These are phyloP conservation scores for Thelonectria rubi DNA, from an alignment of 2,329 filamentous ascomycete genomes.

Conservation along the genomic window DNA sequence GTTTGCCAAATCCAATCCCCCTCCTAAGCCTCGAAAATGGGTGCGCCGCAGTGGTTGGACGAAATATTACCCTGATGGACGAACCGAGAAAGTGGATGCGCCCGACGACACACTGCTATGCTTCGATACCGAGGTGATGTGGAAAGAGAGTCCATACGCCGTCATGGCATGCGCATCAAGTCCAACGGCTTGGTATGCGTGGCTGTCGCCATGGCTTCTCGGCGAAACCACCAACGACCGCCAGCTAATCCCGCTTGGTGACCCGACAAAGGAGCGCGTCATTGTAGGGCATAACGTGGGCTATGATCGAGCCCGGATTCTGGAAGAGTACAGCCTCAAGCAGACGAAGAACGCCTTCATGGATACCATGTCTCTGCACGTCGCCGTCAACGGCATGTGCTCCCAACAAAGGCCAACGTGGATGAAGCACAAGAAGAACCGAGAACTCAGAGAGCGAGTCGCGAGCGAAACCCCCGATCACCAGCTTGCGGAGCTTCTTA, in stretches of 20 bases:
- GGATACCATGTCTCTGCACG: constrained; percentile 98
- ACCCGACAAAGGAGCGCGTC: constrained; percentile 75
- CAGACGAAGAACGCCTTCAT: constrained; percentile 89
- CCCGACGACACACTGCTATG: constrained; percentile 85
- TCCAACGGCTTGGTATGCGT: constrained; percentile 93
- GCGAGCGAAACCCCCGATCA: constrained; percentile 74
- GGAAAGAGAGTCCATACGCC: constrained; percentile 89
- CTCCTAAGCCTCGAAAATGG: constrained; percentile 76
- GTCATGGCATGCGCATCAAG: constrained; percentile 97
- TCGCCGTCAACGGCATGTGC: constrained; percentile 99
- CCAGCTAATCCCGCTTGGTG: constrained; percentile 88
- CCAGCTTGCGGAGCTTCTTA: constrained; percentile 76
- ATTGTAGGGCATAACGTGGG: constrained; percentile 96
- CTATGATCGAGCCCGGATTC: constrained; percentile 87
- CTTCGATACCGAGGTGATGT: constrained; percentile 98
- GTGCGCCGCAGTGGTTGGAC: constrained; percentile 87
- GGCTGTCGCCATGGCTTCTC: constrained; percentile 95
- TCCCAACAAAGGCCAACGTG: constrained; percentile 94
- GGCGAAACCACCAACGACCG: constrained; percentile 79
- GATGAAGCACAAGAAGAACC: constrained; percentile 95
- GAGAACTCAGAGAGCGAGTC: constrained; percentile 83
- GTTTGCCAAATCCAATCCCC: constrained; percentile 71
- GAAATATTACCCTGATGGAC: constrained; percentile 82
- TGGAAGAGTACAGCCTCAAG: constrained; percentile 86
- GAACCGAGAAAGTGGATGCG: constrained; percentile 73